phyloP scores from a whole-genome alignment of 768 basidiomycete species.

The Naganishia kalamii region DNA sequence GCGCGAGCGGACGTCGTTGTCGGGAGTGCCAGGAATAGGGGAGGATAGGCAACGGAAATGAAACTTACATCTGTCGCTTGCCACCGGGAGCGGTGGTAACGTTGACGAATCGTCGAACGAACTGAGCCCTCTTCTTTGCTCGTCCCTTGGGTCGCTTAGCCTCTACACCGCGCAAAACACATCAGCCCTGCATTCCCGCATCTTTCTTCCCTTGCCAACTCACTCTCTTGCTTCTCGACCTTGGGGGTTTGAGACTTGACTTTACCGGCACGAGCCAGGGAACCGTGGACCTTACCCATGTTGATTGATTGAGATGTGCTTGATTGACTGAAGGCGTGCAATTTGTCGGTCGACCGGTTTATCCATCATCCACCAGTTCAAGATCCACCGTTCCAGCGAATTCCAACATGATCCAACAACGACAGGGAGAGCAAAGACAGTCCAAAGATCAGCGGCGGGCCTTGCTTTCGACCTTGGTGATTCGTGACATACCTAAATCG shows the following conservation, averaged over 20 bases:
- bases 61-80: slow-evolving; percentile 87
- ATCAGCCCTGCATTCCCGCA: not conserved
- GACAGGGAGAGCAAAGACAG: not conserved
- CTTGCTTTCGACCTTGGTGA: not conserved
- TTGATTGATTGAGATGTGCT: slow-evolving; percentile 26
- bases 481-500: slow-evolving; percentile 10
- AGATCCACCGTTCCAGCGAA: not conserved
- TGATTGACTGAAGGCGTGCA: not conserved
- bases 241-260: slow-evolving; percentile 98
- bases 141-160: slow-evolving; percentile 96
- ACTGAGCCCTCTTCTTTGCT: slow-evolving; percentile 89
- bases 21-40: slow-evolving; percentile 5
- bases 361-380: not conserved
- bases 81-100: slow-evolving; percentile 83
- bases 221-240: slow-evolving; percentile 89
- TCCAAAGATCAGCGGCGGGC: not conserved
- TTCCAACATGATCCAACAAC: not conserved
- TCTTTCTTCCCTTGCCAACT: not conserved
- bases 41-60: slow-evolving; percentile 7
- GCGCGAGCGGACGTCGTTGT: slow-evolving; percentile 21
- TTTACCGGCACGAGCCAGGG: slow-evolving; percentile 98
- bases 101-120: slow-evolving; percentile 93
- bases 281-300: slow-evolving; percentile 75
- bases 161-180: slow-evolving; percentile 46
- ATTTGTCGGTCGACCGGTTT: not conserved